These are phyloP conservation scores for Arthromyces matolae DNA, from an alignment of 768 basidiomycete species.

Conservation along the genomic window DNA sequence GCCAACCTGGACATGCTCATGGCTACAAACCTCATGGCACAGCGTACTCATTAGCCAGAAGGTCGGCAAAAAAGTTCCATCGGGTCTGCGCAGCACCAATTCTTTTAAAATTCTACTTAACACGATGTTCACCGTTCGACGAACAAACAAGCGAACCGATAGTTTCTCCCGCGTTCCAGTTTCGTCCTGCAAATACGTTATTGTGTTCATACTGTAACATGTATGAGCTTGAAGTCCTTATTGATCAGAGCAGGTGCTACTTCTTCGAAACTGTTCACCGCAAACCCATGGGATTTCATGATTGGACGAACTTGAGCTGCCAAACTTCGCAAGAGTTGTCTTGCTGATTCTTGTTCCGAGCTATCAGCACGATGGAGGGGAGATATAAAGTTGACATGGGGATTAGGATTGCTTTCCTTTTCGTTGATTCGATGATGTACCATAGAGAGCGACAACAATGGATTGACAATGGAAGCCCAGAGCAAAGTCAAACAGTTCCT, in stretches of 20 bases:
- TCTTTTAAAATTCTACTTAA: slow-evolving; percentile 38
- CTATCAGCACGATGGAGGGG: slow-evolving; percentile 42
- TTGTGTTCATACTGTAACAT: slow-evolving; percentile 69
- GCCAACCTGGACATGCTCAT: background rate
- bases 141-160: slow-evolving; percentile 45
- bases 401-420: slow-evolving; percentile 67
- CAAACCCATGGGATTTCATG: slow-evolving; percentile 78
- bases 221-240: background rate
- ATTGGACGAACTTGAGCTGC: slow-evolving; percentile 81
- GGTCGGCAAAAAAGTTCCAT: slow-evolving; percentile 58
- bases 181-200: slow-evolving; percentile 72
- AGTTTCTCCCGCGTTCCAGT: slow-evolving; percentile 83
- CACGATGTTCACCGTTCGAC: background rate
- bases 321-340: slow-evolving; percentile 69
- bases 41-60: slow-evolving; percentile 73
- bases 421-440: slow-evolving; percentile 74
- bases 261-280: slow-evolving; percentile 80
- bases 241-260: slow-evolving; percentile 32
- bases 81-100: slow-evolving; percentile 62
- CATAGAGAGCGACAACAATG: slow-evolving; percentile 48
- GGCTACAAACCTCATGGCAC: slow-evolving; percentile 70
- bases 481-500: background rate
- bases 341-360: slow-evolving; percentile 56
- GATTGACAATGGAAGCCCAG: too few species aligned
- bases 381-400: slow-evolving; percentile 72